These are phyloP conservation scores for Boletus semigastroideus DNA, from an alignment of 1,284 basidiomycete species.

Conservation along the genomic window DNA sequence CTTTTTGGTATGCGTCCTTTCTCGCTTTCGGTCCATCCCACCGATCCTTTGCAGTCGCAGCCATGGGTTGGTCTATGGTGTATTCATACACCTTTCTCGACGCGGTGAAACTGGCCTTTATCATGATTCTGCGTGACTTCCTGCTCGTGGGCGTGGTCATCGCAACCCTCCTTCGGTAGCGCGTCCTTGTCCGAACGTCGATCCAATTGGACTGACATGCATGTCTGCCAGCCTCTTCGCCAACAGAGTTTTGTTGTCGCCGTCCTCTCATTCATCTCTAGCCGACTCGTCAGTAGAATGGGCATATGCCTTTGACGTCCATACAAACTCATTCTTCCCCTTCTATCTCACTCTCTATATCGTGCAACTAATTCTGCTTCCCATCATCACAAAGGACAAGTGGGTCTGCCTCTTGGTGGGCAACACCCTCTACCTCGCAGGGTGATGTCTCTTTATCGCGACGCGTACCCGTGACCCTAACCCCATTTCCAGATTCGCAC, in stretches of 20 bases:
- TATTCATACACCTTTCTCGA: slow-evolving; percentile 64
- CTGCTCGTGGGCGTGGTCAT: slow-evolving; percentile 72
- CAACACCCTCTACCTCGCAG: slow-evolving; percentile 87
- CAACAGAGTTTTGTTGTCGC: slow-evolving; percentile 69
- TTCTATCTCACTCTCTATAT: slow-evolving; percentile 86
- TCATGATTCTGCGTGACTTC: slow-evolving; percentile 89
- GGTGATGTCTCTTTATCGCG: slow-evolving; percentile 44
- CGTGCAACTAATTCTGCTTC: slow-evolving; percentile 80
- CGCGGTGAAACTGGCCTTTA: slow-evolving; percentile 62
- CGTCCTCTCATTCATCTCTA: slow-evolving; percentile 69
- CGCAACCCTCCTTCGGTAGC: slow-evolving; percentile 79
- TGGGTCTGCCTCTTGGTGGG: slow-evolving; percentile 94
- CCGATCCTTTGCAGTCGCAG: slow-evolving; percentile 53
- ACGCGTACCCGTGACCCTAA: slow-evolving; percentile 4
- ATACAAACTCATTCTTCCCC: slow-evolving; percentile 94
- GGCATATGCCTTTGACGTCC: slow-evolving; percentile 93
- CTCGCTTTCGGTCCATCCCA: not conserved
- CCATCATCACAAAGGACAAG: slow-evolving; percentile 78
- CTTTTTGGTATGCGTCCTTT: slow-evolving; percentile 55
- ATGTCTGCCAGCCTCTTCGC: slow-evolving; percentile 57
- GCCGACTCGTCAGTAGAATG: slow-evolving; percentile 81
- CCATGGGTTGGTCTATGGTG: slow-evolving; percentile 82
- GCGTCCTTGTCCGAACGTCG: not conserved
- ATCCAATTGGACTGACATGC: not conserved
- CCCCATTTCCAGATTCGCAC: slow-evolving; percentile 57